Evolutionary conservation across 2,329 filamentous ascomycete genomes (phyloP), one percentile per base, ranked within the genome.

Genomic region (Coniochaeta ligniaria): DNA sequence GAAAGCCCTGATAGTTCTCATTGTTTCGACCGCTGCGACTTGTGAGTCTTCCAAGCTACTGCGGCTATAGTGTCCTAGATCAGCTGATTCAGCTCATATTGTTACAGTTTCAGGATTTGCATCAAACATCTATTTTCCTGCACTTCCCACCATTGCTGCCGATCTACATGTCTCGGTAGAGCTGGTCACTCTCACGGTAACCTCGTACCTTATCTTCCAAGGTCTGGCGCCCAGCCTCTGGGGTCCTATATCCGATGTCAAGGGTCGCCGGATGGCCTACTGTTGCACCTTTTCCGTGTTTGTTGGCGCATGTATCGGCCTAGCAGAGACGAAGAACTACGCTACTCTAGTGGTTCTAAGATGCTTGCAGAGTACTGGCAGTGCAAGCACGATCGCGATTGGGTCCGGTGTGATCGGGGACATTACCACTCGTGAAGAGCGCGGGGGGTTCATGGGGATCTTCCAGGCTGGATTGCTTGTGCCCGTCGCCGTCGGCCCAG

Each of bases 331-430:
- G 57, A 74, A 71, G 24, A 76, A 72, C 63, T 80, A 78, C 63
- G 68, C 71, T 0, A 72, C 78, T 0, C 69, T 84, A 8, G 61
- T 84, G 3, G 69, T 82, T 2, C 67, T 84, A 7, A 72, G 82
- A 6, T 76, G 76, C 63, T 33, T 62, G 3, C 61, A 62, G 62
- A 81, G 77, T 54, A 73, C 76, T 0, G 83, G 84, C 0, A 81
- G 78, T 62, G 80, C 78, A 38, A 80, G 80, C 7, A 85, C 83
- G 0, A 76, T 86, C 28, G 79, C 85, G 0, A 73, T 89, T 17
- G 69, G 70, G 6, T 66, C 68, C 1, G 85, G 79, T 0, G 79
- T 87, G 0, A 78, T 88, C 4, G 80, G 80, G 1, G 86, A 89
- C 64, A 75, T 87, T 4, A 79, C 80, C 0, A 84, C 82, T 0